Evolutionary conservation across 257 asterid genomes (phyloP).

Genomic region (Solanum pennellii): DNA sequence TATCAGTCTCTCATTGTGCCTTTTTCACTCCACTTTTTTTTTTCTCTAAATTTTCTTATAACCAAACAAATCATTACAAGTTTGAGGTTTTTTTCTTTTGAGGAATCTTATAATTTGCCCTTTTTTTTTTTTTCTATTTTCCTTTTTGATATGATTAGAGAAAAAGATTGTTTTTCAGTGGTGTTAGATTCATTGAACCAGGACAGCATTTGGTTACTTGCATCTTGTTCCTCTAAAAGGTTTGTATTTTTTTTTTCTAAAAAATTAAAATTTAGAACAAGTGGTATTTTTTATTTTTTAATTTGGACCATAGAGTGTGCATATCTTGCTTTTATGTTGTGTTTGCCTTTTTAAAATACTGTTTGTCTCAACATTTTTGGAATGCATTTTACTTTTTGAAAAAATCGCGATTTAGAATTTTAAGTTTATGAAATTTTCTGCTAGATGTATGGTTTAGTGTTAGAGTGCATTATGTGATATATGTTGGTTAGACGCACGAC

Average conservation of each 20-base stretch:
- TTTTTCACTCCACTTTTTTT: not conserved
- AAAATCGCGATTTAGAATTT: not conserved
- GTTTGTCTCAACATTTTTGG: not conserved
- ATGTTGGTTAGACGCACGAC: not conserved
- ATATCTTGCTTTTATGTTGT: not conserved
- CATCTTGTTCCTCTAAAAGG: not conserved
- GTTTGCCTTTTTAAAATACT: not conserved
- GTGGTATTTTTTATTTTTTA: not conserved
- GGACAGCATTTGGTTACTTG: slow-evolving; percentile 11
- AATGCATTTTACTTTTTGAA: not conserved
- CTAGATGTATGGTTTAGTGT: not conserved
- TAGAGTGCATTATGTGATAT: not conserved
- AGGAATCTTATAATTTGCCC: not conserved
- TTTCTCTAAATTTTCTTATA: not conserved
- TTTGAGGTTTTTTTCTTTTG: not conserved
- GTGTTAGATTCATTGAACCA: slow-evolving; percentile 23
- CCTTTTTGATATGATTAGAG: not conserved
- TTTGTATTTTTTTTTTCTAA: not conserved
- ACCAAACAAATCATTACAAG: not conserved
- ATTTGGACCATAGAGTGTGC: slow-evolving; percentile 29
- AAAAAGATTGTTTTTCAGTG: not conserved
- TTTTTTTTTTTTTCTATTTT: not conserved
- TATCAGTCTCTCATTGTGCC: not conserved
- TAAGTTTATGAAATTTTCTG: not conserved
- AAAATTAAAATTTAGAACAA: not conserved